Base-by-base conservation (phyloP, 305 asterid genomes). In the Euphrasia arctica region DNA sequence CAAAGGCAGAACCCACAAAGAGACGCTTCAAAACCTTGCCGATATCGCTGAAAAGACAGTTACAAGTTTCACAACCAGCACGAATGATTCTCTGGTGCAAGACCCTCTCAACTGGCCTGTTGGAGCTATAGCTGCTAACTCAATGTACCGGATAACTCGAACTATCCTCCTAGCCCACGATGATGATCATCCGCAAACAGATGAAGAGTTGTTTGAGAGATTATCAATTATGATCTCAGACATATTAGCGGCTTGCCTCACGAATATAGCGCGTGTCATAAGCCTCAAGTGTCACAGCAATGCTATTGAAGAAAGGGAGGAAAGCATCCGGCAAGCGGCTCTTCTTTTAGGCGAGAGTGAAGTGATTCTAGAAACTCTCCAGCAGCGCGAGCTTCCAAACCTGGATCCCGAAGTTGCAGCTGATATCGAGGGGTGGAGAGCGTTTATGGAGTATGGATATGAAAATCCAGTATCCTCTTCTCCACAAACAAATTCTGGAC, bases 201-300 rank as follows among this genome's bases (percentile, higher is more conserved):
- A 60, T 0, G 64, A 22, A 4, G 41, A 15, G 52, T 28, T 70
- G 51, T 70, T 70, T 9, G n/a, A 56, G 42, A 4, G 54, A 32
- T 49, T 74, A 57, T 62, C 70, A 0, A 2, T 49, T 10, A 65
- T 61, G 47, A 65, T 69, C 0, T 54, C 72, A 15, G 74, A 65
- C 32, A 65, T 62, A 65, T 34, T 70, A 4, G 58, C 67, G 6
- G 75, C 70, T 51, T 70, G 73, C 14, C 66, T 82, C 42, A 58
- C 79, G 15, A 70, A 74, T 54, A 14, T 70, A 22, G 52, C 56
- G 0, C 65, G 25, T 4, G 72, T 66, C 9, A 60, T 74, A 13
- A 12, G 7, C 5, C 48, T 28, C 9, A 74, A 62, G 49, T 75
- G 75, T n/a, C 62, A 48, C 29, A 13, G 10, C 5, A 63, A 39